Percentiles rank a stretch among this genome's conserved stretches.
These are phyloP conservation scores for Lizanozyma gosingica DNA, from an alignment of 1,139 yeast species.

Conservation along the genomic window DNA sequence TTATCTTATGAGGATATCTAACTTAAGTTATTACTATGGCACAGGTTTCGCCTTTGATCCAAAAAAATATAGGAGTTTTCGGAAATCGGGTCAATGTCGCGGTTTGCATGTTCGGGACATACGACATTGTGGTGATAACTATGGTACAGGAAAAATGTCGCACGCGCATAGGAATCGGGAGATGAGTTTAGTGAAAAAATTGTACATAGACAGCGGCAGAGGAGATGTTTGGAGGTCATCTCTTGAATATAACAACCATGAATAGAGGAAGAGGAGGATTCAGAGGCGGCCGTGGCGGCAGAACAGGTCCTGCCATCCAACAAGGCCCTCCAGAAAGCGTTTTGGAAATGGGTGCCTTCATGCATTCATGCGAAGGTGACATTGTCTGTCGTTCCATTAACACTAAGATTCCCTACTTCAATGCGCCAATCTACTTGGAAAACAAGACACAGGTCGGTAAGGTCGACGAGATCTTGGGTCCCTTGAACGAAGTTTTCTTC, in stretches of 20 bases:
- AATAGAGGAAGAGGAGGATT: conserved; percentile 53
- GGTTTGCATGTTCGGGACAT: neutral
- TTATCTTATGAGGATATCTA: too few relatives aligned
- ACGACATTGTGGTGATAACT: neutral
- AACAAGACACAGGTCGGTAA: conserved; percentile 94
- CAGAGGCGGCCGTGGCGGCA: conserved; percentile 55
- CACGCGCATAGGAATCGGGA: conserved; percentile 6
- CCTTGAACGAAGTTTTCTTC: conserved; percentile 92
- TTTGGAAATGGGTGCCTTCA: conserved; percentile 87
- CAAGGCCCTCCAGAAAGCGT: conserved; percentile 93
- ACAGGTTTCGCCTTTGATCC: too few relatives aligned
- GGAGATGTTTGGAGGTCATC: conserved; percentile 17
- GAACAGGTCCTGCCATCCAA: conserved; percentile 47
- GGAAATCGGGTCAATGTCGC: neutral
- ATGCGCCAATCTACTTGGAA: conserved; percentile 95
- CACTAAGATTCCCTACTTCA: conserved; percentile 92
- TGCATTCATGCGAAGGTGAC: conserved; percentile 95
- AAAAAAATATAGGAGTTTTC: too few relatives aligned
- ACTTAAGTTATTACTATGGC: too few relatives aligned
- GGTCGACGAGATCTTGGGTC: conserved; percentile 97
- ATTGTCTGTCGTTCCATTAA: conserved; percentile 93
- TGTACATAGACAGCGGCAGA: conserved; percentile 50
- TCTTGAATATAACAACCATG: neutral
- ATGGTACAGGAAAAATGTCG: conserved; percentile 2
- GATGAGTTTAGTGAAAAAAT: conserved; percentile 2